Percentiles rank a stretch among this genome's conserved stretches.
Conservation (phyloP, 345 rosid genomes). For the Isatis tinctoria region DNA sequence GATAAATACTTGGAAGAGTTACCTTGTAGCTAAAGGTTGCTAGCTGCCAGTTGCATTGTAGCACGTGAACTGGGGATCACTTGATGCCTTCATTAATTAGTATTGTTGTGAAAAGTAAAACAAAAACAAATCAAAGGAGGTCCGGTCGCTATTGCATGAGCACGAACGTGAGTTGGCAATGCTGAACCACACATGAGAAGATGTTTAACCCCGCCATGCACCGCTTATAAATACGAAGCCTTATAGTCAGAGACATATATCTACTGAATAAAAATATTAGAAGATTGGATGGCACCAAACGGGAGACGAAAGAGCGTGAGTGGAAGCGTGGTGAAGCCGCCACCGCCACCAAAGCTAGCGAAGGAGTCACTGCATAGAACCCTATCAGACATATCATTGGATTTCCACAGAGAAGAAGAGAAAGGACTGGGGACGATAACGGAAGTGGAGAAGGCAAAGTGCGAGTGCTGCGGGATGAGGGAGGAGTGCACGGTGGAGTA, state of each 20-base stretch:
- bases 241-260: background rate
- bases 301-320: slow-evolving; percentile 38
- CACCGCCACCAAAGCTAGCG: slow-evolving; percentile 52
- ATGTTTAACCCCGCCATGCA: background rate
- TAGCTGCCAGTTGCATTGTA: slow-evolving; percentile 26
- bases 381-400: slow-evolving; percentile 57
- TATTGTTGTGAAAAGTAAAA: slow-evolving; percentile 25
- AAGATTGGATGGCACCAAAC: slow-evolving; percentile 56
- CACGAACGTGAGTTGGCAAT: slow-evolving; percentile 22
- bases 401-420: slow-evolving; percentile 40
- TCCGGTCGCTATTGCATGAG: slow-evolving; percentile 20
- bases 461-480: slow-evolving; percentile 89
- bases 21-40: slow-evolving; percentile 1
- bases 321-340: slow-evolving; percentile 49
- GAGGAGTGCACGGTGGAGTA: slow-evolving; percentile 88
- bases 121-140: background rate
- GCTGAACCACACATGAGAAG: slow-evolving; percentile 24
- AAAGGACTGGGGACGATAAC: slow-evolving; percentile 50
- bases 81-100: slow-evolving; percentile 23
- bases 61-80: slow-evolving; percentile 28
- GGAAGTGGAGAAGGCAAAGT: slow-evolving; percentile 74
- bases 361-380: slow-evolving; percentile 52
- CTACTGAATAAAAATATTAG: background rate
- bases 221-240: slow-evolving; percentile 18
- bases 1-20: background rate